Base-by-base conservation (phyloP, 495 filamentous ascomycete species). In the Lophiotrema nucula region DNA sequence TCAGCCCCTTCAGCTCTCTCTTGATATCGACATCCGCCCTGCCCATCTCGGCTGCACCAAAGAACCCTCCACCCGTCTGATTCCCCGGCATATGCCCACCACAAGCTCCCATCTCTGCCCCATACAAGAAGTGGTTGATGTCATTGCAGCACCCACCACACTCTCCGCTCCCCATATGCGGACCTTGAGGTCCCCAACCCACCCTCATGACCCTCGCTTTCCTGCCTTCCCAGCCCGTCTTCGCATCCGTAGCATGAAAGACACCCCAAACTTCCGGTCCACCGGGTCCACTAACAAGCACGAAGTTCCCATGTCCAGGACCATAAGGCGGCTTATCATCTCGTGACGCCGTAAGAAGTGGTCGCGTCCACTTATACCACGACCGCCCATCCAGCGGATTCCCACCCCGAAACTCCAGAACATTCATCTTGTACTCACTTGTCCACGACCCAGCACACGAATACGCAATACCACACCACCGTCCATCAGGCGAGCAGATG, bases 241-340 rank as follows among this genome's bases (percentile, higher is more conserved):
- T 52, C 18, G 33, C 37, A 57, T 72, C 70, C 35, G 70, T 72
- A 4, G 64, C 70, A 56, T 72, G 70, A 48, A 69, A 72, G 2
- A 72, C 53, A 8, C 53, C 58, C 42, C 69, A 53, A 24, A 63
- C 56, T 47, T 71, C 64, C 28, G 19, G 18, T 13, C 56, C 56
- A 2, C 19, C 61, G 3, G 42, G 27, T 5, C 59, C 58, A 27
- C 52, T 67, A 4, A 63, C 53, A 38, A 48, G 31, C 12, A 72
- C 39, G 45, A 69, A 70, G 35, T 53, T 64, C 31, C 70, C 69
- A 42, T 73, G 70, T 4, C 70, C 70, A n/a, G 69, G 69, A 13
- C 67, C 70, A 46, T 66, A 70, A 10, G 68, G 69, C 13, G 55
- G 48, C 13, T 37, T 59, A 13, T 59, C 58, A 47, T 60, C 53